Evolutionary conservation across 1,284 basidiomycete genomes (phyloP), one percentile per base, ranked within the genome.

Genomic region (Xerocomus minutiporus): DNA sequence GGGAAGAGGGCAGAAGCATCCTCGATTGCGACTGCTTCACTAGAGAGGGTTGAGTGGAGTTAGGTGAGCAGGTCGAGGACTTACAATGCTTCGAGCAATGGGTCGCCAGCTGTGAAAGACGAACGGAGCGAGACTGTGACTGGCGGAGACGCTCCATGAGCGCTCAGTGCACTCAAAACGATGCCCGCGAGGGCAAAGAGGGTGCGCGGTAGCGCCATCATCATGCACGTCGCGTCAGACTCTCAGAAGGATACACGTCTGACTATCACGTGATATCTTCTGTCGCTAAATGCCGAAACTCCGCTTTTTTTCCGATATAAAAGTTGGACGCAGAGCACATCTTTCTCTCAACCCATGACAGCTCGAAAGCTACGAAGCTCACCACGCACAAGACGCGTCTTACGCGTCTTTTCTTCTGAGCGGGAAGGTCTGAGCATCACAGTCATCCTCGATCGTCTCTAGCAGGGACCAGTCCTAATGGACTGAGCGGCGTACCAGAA

Each of bases 11-110:
- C 50, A 3, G 46, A 53, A 28, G 61, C 40, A 48, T 69, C 62
- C 46, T 71, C 63, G 48, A 51, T 65, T n/a, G 79, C 69, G 8
- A 82, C 72, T 0, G 81, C 74, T 65, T 87, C 84, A 42, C 84
- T 87, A 52, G 26, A 40, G 32, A 17, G 17, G 31, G 56, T 50
- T 56, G 46, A 51, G 52, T 23, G 23, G 42, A 54, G 39, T 25
- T 5, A 7, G 9, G 8, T 15, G 43, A 9, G 29, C 4, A 25
- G 23, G 50, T 5, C 6, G 28, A 36, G 28, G 12, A 61, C 89
- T 65, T 64, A 95, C 88, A 97, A 71, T 48, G 91, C 80, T 72
- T 97, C 94, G 20, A 93, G 77, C 2, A 94, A 66, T 8, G 87
- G 75, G 11, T 88, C 82, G 6, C 88, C 80, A 20, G 86, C 81